Percentiles rank a stretch among this genome's conserved stretches.
These are phyloP conservation scores for Pistacia atlantica DNA, from an alignment of 345 rosid species.

Conservation along the genomic window DNA sequence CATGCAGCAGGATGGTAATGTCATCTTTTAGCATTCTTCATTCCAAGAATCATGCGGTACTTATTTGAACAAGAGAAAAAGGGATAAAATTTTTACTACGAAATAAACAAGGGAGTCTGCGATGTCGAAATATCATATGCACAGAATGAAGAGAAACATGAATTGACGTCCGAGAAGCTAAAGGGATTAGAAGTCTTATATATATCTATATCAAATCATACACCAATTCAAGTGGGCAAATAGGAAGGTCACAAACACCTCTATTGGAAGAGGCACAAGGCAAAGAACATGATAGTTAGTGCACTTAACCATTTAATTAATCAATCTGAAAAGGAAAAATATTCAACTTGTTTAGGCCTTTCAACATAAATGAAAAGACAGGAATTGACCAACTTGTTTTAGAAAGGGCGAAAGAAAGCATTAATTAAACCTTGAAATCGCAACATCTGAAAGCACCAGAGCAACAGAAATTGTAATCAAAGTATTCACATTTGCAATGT, in stretches of 20 bases:
- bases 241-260: not conserved
- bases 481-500: not conserved
- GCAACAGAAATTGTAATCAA: not conserved
- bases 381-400: not conserved
- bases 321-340: not conserved
- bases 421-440: not conserved
- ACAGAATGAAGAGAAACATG: not conserved
- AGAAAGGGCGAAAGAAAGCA: not conserved
- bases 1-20: not conserved
- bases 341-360: constrained; percentile 3
- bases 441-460: not conserved
- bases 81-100: not conserved
- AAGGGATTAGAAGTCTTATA: not conserved
- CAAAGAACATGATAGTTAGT: constrained; percentile 1
- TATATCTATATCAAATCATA: not conserved
- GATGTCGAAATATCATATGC: not conserved
- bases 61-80: not conserved
- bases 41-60: not conserved
- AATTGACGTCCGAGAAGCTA: not conserved
- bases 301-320: not conserved
- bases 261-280: not conserved
- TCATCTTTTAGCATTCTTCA: constrained; percentile 11
- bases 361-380: not conserved
- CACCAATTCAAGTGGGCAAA: not conserved
- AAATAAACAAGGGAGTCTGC: not conserved